phyloP scores from a whole-genome alignment of 2,329 filamentous ascomycete genomes.

The Pseudocercospora pini-densiflorae region DNA sequence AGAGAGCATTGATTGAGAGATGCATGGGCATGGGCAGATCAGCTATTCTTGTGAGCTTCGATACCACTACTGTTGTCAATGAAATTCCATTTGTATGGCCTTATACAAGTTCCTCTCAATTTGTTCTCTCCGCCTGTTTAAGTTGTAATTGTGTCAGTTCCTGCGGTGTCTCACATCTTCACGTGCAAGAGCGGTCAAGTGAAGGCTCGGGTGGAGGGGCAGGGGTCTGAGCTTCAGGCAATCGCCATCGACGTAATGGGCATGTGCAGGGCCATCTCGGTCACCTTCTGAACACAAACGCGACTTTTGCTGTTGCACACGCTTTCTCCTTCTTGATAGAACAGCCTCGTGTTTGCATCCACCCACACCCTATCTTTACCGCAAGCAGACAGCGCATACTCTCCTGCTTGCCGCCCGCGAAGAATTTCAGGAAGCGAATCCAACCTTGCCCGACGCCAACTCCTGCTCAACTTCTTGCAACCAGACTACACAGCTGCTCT shows the following conservation, averaged over 20 bases:
- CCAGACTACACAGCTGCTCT: neutral
- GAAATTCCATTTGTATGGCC: neutral
- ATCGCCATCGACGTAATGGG: neutral
- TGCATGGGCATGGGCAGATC: neutral
- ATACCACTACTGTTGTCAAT: slow-evolving; percentile 7
- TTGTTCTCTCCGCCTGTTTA: neutral
- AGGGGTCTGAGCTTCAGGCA: neutral
- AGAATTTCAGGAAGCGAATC: neutral
- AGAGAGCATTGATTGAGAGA: neutral
- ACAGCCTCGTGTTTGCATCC: neutral
- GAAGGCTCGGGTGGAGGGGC: neutral
- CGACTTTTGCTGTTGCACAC: slow-evolving; percentile 3
- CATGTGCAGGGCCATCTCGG: neutral
- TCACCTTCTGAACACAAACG: slow-evolving; percentile 3
- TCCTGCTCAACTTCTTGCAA: neutral
- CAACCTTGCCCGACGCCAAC: neutral
- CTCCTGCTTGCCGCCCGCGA: neutral
- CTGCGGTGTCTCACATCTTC: neutral
- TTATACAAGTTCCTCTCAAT: neutral
- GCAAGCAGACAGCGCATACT: neutral
- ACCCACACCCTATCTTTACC: neutral
- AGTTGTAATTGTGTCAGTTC: neutral
- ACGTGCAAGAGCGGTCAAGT: neutral
- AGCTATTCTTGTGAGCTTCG: slow-evolving; percentile 4
- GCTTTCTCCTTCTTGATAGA: neutral